These are phyloP conservation scores for Botrytis fabae DNA, from an alignment of 2,329 filamentous ascomycete genomes.

Conservation along the genomic window DNA sequence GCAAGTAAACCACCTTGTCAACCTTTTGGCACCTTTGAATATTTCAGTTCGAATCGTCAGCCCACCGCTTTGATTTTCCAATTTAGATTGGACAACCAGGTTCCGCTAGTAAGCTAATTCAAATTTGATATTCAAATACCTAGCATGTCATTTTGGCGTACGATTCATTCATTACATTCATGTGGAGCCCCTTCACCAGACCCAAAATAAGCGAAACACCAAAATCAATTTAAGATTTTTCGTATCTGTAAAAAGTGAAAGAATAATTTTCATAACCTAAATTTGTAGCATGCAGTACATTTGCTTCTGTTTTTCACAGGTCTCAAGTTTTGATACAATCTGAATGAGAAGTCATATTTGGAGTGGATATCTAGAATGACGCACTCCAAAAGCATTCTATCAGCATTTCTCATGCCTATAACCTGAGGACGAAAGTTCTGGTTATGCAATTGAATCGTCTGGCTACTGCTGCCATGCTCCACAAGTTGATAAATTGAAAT, in stretches of 20 bases:
- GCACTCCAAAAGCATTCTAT: neutral
- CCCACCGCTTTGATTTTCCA: neutral
- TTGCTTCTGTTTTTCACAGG: neutral
- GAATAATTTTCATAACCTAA: neutral
- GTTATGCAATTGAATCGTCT: neutral
- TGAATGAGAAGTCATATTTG: neutral
- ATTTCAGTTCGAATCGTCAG: neutral
- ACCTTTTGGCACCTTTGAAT: neutral
- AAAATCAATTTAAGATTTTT: neutral
- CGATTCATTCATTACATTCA: neutral
- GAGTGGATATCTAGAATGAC: neutral
- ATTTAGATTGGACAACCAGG: neutral
- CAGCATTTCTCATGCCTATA: neutral
- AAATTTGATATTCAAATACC: neutral
- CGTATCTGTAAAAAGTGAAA: neutral
- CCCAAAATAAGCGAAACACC: neutral
- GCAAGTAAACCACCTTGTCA: neutral
- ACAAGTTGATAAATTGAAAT: fast-evolving
- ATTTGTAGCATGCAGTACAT: neutral
- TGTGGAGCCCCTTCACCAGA: neutral
- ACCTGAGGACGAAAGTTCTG: neutral
- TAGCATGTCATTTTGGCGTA: neutral
- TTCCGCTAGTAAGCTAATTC: neutral
- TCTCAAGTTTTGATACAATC: no score
- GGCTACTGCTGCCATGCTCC: fast-evolving